Base-by-base conservation (phyloP, 768 basidiomycete species). In the Boletus bicolor region DNA sequence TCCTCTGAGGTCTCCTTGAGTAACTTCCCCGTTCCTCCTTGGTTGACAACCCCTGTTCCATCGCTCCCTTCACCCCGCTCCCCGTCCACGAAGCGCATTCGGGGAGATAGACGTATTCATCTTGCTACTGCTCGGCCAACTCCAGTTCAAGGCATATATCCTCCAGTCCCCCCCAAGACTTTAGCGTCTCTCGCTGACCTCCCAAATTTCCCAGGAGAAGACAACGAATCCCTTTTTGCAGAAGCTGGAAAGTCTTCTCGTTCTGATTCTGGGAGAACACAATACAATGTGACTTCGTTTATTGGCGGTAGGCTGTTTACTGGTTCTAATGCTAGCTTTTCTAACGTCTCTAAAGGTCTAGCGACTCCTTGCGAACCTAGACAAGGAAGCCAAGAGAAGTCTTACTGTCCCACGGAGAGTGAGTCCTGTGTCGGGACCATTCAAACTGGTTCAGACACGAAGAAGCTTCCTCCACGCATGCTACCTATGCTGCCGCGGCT, bases 211-310 rank as follows among this genome's bases (percentile, higher is more conserved):
- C 57, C 60, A 4, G 52, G 49, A 3, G 62, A 57, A 54, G 61
- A 62, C 10, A 60, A 49, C 14, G 53, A 56, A 41, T 19, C 45
- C 7, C 41, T 63, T 41, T 45, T 60, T 46, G 41, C 44, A 3
- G 53, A 59, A n/a, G 57, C 61, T 10, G 58, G 60, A 38, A 59
- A 57, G 41, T 44, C 48, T 42, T 51, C 59, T 21, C 68, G 72
- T 53, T 64, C 70, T 46, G 71, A 74, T 43, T 81, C 82, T n/a
- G 70, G 64, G 11, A 82, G 74, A 14, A 84, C 79, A 0, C 82
- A 79, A 55, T 87, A 83, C 62, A 87, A 89, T 55, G 85, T 89
- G 19, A 89, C 87, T 15, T 89, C 87, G 1, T 89, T 89, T 64
- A 86, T 89, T 59, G 82, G 72, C 42, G 68, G 80, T 79, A 54